Evolutionary conservation across 2,329 filamentous ascomycete genomes (phyloP), one percentile per base, ranked within the genome.

Genomic region (Diaporthe sp.): DNA sequence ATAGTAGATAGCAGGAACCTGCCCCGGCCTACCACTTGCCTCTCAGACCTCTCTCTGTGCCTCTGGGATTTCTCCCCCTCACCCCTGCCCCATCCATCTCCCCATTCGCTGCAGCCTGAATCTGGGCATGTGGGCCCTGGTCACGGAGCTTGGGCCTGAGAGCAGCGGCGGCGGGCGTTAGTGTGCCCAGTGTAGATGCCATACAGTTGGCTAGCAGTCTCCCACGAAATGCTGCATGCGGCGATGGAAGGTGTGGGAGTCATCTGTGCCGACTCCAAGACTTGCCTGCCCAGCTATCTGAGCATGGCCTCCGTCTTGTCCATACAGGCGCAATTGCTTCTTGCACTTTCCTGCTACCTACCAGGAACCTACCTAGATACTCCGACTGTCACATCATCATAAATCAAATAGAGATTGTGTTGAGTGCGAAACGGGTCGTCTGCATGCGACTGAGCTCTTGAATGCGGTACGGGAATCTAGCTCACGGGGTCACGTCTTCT

Each of bases 381-480:
- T n/a, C n/a, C n/a, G n/a, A n/a, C n/a, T n/a, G 42, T 38, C 55
- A 8, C 33, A n/a, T 57, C 54, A 33, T 40, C 28, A 40, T 25
- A n/a, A 17, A 60, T 40, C n/a, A n/a, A n/a, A n/a, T n/a, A n/a
- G n/a, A n/a, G n/a, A n/a, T n/a, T n/a, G n/a, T n/a, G n/a, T n/a
- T n/a, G n/a, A n/a, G n/a, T n/a, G n/a, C n/a, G n/a, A 33, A 10
- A 67, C n/a, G n/a, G 25, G 45, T 7, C 45, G 15, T 67, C 45
- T 67, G 64, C 45, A 67, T 67, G 64, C 64, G n/a, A 67, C 33
- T 47, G 19, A 30, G 28, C 30, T n/a, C 7, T 42, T n/a, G 28
- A n/a, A 13, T 17, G 12, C 22, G 12, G 15, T 33, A 28, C 60
- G 42, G 25, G n/a, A n/a, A n/a, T 66, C 42, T 17, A 35, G 17